Base-by-base conservation (phyloP, 2,329 filamentous ascomycete species). In the Penicillium decumbens region DNA sequence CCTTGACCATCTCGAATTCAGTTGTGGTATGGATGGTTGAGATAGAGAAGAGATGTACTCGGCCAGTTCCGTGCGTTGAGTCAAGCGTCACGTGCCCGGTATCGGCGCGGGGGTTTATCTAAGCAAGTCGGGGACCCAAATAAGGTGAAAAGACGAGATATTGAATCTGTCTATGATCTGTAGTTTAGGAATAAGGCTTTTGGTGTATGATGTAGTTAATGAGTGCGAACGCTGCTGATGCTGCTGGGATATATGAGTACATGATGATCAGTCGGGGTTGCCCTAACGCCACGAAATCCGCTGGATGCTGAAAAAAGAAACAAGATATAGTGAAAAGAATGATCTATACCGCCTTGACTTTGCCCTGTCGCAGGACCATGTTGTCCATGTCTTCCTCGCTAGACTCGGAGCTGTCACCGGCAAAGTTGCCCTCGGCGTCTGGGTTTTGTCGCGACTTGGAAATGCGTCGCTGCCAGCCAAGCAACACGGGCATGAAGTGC, bases 401-500 rank as follows among this genome's bases (percentile, higher is more conserved):
- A 24, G 52, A 57, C n/a, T 66, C 65, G 8, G 59, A 49, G 4
- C 46, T 54, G 28, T 68, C 80, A 6, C 81, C 83, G 44, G 85
- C 81, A 49, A 73, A 69, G 55, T 85, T 75, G 51, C 81, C 82
- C 39, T 79, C 70, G 3, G 80, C 73, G 58, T 75, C 73, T 46
- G 84, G 77, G 50, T 84, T 75, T 58, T 85, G 77, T 24, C 80
- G 82, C 35, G 82, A 81, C 59, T 77, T 77, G 54, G 81, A 80
- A 54, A 85, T 80, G 59, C 81, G 75, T 74, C 83, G 82, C 60
- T 86, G 83, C 92, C 93, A 98, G 68, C 95, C 90, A 42, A 97
- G 77, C 46, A 98, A 73, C 20, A 98, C 91, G 7, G 92, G 93
- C 15, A 98, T 71, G 70, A 97, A 96, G 51, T 91, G 82, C 84